Percentiles rank a stretch among this genome's conserved stretches.
These are phyloP conservation scores for Amphichorda felina DNA, from an alignment of 2,329 filamentous ascomycete genomes.

Conservation along the genomic window DNA sequence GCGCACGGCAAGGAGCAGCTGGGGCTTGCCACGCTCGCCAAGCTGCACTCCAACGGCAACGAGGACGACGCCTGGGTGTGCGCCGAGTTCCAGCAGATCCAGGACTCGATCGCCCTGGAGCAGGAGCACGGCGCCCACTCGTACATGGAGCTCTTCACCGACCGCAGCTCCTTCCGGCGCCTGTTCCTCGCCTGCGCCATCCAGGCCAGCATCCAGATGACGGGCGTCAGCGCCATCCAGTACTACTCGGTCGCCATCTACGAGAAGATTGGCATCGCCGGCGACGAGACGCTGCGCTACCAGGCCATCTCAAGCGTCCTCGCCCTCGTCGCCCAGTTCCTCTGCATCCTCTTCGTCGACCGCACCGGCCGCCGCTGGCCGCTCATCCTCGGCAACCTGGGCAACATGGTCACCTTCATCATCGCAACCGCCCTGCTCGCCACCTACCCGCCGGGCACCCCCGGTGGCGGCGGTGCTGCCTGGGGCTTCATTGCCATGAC, in stretches of 20 bases:
- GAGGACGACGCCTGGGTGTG: constrained; percentile 55
- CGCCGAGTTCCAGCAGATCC: constrained; percentile 62
- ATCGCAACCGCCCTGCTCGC: constrained; percentile 44
- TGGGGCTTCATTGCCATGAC: constrained; percentile 67
- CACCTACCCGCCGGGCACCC: constrained; percentile 41
- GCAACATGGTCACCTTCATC: constrained; percentile 62
- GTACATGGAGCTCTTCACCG: constrained; percentile 55
- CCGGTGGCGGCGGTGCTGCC: constrained; percentile 33
- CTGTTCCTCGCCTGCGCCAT: constrained; percentile 58
- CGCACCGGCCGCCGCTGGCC: constrained; percentile 59
- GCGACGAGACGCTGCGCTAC: constrained; percentile 56
- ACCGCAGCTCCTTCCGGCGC: constrained; percentile 53
- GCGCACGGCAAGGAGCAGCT: constrained; percentile 54
- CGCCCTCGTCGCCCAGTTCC: constrained; percentile 54
- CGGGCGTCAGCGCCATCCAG: constrained; percentile 62
- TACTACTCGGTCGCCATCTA: constrained; percentile 63
- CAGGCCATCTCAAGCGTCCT: constrained; percentile 66
- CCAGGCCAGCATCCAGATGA: constrained; percentile 67
- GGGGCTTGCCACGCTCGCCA: constrained; percentile 54
- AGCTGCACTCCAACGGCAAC: constrained; percentile 59
- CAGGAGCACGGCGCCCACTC: constrained; percentile 59
- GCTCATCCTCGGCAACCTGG: constrained; percentile 59
- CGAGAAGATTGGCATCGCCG: constrained; percentile 54
- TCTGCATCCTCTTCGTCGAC: constrained; percentile 60
- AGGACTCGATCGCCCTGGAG: constrained; percentile 51